Evolutionary conservation across 2,329 filamentous ascomycete genomes (phyloP).

Genomic region (Allantophomopsis lycopodina): DNA sequence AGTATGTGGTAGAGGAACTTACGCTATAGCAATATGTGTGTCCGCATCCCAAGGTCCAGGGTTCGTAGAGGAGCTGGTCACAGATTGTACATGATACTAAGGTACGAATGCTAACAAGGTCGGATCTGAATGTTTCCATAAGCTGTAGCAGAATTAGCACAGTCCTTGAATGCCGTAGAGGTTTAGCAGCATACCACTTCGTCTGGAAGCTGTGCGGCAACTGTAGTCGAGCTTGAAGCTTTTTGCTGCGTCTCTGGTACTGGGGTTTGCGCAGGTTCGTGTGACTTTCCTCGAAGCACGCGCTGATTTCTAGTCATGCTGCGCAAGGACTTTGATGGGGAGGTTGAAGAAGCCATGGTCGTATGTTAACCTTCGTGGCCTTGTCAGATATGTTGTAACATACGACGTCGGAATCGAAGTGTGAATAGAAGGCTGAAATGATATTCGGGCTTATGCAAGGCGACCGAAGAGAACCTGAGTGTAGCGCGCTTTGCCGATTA

Average conservation of each 20-base stretch:
- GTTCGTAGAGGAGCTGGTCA: slow-evolving; percentile 54
- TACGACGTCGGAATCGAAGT: too few species aligned
- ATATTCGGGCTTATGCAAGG: too few species aligned
- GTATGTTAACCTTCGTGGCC: too few species aligned
- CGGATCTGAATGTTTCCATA: slow-evolving; percentile 19
- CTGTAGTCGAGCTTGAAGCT: too few species aligned
- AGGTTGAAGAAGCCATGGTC: neutral
- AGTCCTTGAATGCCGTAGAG: neutral
- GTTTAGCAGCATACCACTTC: neutral
- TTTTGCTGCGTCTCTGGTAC: too few species aligned
- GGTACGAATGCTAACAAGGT: slow-evolving; percentile 45
- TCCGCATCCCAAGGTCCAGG: slow-evolving; percentile 53
- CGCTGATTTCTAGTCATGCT: neutral
- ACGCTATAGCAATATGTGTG: slow-evolving; percentile 62
- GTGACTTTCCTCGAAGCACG: neutral
- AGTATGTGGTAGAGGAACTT: slow-evolving; percentile 9
- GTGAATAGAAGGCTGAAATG: too few species aligned
- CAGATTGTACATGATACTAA: slow-evolving; percentile 57
- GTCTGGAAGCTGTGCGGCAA: too few species aligned
- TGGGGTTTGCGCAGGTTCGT: too few species aligned
- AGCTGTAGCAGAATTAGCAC: slow-evolving; percentile 8
- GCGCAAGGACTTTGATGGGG: neutral
- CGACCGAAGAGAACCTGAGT: too few species aligned
- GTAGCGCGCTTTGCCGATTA: too few species aligned
- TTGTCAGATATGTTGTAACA: too few species aligned